Conservation (phyloP, 495 filamentous ascomycete genomes). For the Chaetomium tenue region DNA sequence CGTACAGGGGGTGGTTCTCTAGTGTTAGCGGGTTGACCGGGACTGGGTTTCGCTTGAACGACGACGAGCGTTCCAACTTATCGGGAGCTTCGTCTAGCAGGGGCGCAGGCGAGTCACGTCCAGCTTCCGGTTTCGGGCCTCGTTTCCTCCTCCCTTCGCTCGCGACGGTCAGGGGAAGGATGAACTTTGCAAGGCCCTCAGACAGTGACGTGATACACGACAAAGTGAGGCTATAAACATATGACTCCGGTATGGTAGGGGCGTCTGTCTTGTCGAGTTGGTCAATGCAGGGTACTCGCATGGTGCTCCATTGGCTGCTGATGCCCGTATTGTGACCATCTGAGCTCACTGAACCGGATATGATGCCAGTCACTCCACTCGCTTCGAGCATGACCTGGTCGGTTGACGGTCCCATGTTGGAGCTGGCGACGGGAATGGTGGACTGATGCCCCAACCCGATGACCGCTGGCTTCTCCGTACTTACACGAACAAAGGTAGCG, state of each 20-base stretch:
- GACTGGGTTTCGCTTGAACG: conserved; percentile 58
- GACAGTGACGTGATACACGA: conserved; percentile 85
- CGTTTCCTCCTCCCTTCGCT: conserved; percentile 57
- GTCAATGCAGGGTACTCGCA: conserved; percentile 86
- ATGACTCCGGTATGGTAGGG: conserved; percentile 81
- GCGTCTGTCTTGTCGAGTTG: conserved; percentile 90
- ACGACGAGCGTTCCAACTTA: conserved; percentile 48
- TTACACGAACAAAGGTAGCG: conserved; percentile 78
- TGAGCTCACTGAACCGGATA: conserved; percentile 68
- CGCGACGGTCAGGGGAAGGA: conserved; percentile 82
- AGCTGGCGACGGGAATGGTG: conserved; percentile 60
- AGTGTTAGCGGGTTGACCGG: conserved; percentile 78
- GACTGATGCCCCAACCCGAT: conserved; percentile 89
- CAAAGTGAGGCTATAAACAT: conserved; percentile 85
- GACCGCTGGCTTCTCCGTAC: conserved; percentile 80
- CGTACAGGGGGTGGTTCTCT: conserved; percentile 65
- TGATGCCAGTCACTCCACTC: conserved; percentile 82
- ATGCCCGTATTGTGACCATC: conserved; percentile 70
- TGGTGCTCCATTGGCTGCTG: conserved; percentile 84
- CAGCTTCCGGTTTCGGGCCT: conserved; percentile 40
- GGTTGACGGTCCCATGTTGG: conserved; percentile 46
- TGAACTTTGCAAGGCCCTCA: conserved; percentile 87
- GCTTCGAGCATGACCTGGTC: conserved; percentile 87
- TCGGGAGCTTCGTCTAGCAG: conserved; percentile 39
- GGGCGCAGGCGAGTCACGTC: conserved; percentile 45